Conservation (phyloP, 75 land plant genomes). For the Cryptomeria japonica region DNA sequence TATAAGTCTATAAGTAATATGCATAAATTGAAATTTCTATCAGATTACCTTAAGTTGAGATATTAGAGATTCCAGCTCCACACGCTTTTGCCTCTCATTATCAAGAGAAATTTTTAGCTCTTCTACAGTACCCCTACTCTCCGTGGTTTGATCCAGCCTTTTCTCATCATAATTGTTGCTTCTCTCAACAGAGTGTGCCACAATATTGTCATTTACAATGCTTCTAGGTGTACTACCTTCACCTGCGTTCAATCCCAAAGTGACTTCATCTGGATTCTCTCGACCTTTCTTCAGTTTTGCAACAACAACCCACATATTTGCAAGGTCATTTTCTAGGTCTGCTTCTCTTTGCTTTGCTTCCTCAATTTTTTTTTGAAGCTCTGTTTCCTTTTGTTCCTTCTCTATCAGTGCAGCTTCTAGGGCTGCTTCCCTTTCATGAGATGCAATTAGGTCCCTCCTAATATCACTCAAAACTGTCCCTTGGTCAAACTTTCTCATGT, state of each 20-base stretch:
- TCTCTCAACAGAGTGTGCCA: slow-evolving; percentile 5
- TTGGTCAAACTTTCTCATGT: slow-evolving; percentile 25
- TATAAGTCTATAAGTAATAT: neutral
- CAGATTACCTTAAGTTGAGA: slow-evolving; percentile 58
- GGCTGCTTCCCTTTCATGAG: slow-evolving; percentile 48
- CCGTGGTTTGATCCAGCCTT: neutral
- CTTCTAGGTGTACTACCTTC: slow-evolving; percentile 9
- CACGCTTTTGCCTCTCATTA: slow-evolving; percentile 47
- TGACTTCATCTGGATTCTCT: slow-evolving; percentile 10
- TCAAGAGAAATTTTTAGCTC: slow-evolving; percentile 40
- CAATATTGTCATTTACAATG: slow-evolving; percentile 9
- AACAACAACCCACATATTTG: slow-evolving; percentile 80
- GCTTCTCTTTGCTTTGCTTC: slow-evolving; percentile 58
- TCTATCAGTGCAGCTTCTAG: slow-evolving; percentile 46
- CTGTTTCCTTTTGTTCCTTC: slow-evolving; percentile 50
- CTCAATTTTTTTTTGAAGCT: slow-evolving; percentile 43
- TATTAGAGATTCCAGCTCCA: slow-evolving; percentile 46
- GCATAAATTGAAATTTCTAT: neutral
- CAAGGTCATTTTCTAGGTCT: slow-evolving; percentile 74
- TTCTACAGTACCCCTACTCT: slow-evolving; percentile 16
- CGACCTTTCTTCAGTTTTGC: slow-evolving; percentile 52
- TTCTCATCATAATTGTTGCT: slow-evolving; percentile 9
- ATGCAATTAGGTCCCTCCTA: slow-evolving; percentile 40
- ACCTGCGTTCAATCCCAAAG: slow-evolving; percentile 11
- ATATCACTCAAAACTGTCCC: slow-evolving; percentile 32